Conservation (phyloP, 371 early-diverging fungal genomes). For the Lichtheimia corymbifera region DNA sequence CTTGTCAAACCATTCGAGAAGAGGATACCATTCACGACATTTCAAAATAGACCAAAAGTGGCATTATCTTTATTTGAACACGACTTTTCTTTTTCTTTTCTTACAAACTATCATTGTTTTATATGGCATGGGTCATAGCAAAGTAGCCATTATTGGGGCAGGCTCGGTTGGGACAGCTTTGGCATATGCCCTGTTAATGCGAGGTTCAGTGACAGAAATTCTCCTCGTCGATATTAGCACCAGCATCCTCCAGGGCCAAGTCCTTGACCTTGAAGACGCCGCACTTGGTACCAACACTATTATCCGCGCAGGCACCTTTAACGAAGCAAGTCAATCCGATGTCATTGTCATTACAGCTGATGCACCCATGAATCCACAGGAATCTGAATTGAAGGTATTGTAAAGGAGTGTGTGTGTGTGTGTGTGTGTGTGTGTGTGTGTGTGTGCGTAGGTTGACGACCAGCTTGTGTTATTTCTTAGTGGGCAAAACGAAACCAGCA, state of each 20-base stretch:
- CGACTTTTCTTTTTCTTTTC: too few species aligned
- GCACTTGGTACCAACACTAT: slow-evolving; percentile 54
- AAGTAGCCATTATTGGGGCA: slow-evolving; percentile 68
- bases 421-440: too few species aligned
- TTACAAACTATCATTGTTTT: too few species aligned
- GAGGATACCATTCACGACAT: too few species aligned
- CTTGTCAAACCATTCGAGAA: too few species aligned
- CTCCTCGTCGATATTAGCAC: slow-evolving; percentile 67
- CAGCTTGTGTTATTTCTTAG: slow-evolving; percentile 22
- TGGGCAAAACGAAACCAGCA: slow-evolving; percentile 73
- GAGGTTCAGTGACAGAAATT: slow-evolving; percentile 57
- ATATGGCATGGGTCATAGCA: slow-evolving; percentile 6
- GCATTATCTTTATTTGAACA: too few species aligned
- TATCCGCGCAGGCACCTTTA: slow-evolving; percentile 58
- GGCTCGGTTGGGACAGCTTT: slow-evolving; percentile 72
- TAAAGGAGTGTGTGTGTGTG: too few species aligned
- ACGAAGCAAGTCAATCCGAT: slow-evolving; percentile 51
- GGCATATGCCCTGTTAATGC: slow-evolving; percentile 68
- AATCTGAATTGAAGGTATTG: slow-evolving; percentile 27
- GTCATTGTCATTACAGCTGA: slow-evolving; percentile 31
- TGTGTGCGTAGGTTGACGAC: neutral
- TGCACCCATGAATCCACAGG: slow-evolving; percentile 5
- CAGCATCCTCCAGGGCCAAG: slow-evolving; percentile 69
- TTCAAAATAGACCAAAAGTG: too few species aligned
- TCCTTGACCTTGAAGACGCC: slow-evolving; percentile 73